Evolutionary conservation across 371 early-diverging fungal genomes (phyloP), one percentile per base, ranked within the genome.

Genomic region (Zychaea mexicana): DNA sequence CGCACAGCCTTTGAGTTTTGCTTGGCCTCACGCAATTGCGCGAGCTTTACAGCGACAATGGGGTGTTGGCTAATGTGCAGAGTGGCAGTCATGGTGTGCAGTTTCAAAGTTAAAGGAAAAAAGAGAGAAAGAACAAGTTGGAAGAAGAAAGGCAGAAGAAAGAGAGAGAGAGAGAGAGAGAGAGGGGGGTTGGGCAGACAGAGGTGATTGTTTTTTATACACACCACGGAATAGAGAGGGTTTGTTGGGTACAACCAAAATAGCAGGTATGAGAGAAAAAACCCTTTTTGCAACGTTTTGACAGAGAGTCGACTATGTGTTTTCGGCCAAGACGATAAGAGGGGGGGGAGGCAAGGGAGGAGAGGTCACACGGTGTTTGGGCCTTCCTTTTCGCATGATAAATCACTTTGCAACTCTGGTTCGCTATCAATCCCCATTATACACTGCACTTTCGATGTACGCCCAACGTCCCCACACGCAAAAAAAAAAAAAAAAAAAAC

Each of bases 11-110:
- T 90, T 7, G 93, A 65, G 1, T 71, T 71, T 28, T 81, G 84
- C 8, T 75, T 65, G 21, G 66, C 68, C 58, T 89, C 86, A 42
- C 95, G 85, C 27, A 95, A 84, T 55, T 85, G 78, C 22, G 90
- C 84, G 17, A 94, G 64, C 70, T 93, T 93, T 61, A 83, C 80
- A 42, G 84, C 84, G 4, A 91, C 72, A 13, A 94, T 74, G 39
- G 94, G 94, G 67, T 94, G 93, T 45, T 61, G 57, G 64, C 86
- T 82, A 47, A 83, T 68, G 52, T 73, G 61, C 12, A 87, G 28
- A 39, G 32, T 62, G 1, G 55, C 6, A 21, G 65, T 64, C 49
- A 61, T 70, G 10, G 10, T 49, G 21, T 19, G 49, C 5, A 49
- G 8, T 22, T 36, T n/a, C n/a, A n/a, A 42, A 36, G 57, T 53